Percentiles rank a stretch among this genome's conserved stretches.
Conservation (phyloP, 768 basidiomycete genomes). For the Mycena galericulata region DNA sequence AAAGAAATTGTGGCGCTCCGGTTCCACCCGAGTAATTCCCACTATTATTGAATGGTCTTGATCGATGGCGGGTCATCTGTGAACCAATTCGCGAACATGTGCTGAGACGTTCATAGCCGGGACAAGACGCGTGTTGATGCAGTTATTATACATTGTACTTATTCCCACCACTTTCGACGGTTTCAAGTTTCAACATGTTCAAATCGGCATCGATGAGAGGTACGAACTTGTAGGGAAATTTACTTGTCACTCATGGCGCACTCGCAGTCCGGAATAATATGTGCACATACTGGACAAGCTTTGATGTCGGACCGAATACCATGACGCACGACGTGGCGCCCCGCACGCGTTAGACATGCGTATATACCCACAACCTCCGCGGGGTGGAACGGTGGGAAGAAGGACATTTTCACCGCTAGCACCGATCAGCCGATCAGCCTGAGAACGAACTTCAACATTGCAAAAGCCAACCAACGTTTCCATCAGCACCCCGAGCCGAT, state of each 20-base stretch:
- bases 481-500: too few species aligned
- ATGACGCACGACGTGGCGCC: neutral
- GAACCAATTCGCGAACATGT: neutral
- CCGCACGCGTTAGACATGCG: neutral
- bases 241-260: neutral
- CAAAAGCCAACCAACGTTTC: too few species aligned
- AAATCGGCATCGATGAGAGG: too few species aligned
- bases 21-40: neutral
- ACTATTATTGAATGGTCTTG: neutral
- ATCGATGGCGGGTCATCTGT: neutral
- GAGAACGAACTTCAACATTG: too few species aligned
- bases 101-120: neutral
- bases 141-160: neutral
- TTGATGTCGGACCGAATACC: neutral
- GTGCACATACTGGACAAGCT: neutral
- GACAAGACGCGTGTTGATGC: neutral
- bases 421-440: too few species aligned
- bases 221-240: too few species aligned
- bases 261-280: neutral
- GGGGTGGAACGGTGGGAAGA: too few species aligned
- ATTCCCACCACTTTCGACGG: too few species aligned
- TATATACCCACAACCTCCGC: too few species aligned
- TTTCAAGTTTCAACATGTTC: too few species aligned
- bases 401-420: too few species aligned
- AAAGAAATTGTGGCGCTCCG: neutral